phyloP scores from a whole-genome alignment of 352 stramenopile genomes.

The Phytophthora kernoviae region DNA sequence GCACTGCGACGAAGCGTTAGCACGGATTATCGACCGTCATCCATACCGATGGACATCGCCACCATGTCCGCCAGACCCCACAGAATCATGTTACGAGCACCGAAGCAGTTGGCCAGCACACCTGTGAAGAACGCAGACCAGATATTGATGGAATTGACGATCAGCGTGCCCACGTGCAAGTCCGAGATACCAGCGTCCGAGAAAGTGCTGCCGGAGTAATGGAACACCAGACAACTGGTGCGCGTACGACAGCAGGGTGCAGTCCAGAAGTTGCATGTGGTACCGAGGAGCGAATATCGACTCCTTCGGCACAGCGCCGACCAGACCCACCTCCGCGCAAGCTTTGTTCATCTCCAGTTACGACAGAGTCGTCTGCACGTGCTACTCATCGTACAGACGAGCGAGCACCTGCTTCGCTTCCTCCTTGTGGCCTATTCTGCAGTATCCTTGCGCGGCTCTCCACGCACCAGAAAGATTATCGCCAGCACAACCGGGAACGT shows the following conservation, averaged over 20 bases:
- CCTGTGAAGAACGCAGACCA: conserved; percentile 7
- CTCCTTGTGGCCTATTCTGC: conserved; percentile 13
- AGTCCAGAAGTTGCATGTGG: conserved; percentile 11
- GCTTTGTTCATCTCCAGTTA: too few relatives aligned
- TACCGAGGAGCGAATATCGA: too few relatives aligned
- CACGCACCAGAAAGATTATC: too few relatives aligned
- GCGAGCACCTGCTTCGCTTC: conserved; percentile 24
- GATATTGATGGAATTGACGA: conserved; percentile 11
- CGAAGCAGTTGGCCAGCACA: conserved; percentile 12
- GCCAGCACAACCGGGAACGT: too few relatives aligned
- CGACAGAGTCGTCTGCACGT: too few relatives aligned
- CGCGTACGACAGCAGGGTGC: conserved; percentile 6
- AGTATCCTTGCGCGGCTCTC: conserved; percentile 38
- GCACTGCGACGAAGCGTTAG: conserved; percentile 6
- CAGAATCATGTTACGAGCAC: neutral
- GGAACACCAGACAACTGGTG: conserved; percentile 19
- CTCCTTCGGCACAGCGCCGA: too few relatives aligned
- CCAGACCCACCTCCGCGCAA: too few relatives aligned
- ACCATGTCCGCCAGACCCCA: conserved; percentile 2
- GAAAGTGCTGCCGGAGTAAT: conserved; percentile 7
- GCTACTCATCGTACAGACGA: conserved; percentile 23
- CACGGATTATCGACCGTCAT: conserved; percentile 7
- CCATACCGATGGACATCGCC: neutral
- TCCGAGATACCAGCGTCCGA: conserved; percentile 6
- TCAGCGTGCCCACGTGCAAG: conserved; percentile 3